Conservation (phyloP, 768 basidiomycete species). For the Mycena latifolia region DNA sequence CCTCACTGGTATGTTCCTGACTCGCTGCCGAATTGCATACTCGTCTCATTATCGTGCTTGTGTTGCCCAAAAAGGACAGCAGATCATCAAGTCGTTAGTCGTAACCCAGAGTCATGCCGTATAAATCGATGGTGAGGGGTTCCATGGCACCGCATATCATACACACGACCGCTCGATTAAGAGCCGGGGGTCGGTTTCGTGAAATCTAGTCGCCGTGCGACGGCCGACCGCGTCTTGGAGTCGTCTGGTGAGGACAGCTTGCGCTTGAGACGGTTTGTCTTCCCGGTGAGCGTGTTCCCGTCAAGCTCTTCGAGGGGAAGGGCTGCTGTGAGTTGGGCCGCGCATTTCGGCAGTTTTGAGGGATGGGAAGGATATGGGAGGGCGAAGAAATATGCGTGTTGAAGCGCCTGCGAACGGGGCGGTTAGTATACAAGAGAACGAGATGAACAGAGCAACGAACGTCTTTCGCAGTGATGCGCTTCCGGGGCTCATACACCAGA, state of each 20-base stretch:
- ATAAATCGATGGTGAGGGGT: background rate
- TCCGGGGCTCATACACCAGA: slow-evolving; percentile 87
- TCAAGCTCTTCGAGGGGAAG: slow-evolving; percentile 84
- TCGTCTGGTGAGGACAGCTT: slow-evolving; percentile 74
- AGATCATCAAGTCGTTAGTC: too few species aligned
- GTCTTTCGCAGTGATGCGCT: slow-evolving; percentile 83
- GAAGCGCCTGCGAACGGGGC: slow-evolving; percentile 71
- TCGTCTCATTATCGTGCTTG: too few species aligned
- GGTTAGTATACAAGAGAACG: background rate
- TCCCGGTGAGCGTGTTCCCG: slow-evolving; percentile 71
- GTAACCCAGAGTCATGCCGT: too few species aligned
- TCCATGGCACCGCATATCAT: background rate
- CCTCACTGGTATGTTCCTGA: too few species aligned
- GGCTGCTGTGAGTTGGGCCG: slow-evolving; percentile 51
- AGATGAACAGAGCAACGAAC: slow-evolving; percentile 59
- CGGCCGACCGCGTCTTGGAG: slow-evolving; percentile 58
- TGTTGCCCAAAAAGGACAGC: too few species aligned
- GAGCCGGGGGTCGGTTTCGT: slow-evolving; percentile 60
- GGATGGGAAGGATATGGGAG: slow-evolving; percentile 91
- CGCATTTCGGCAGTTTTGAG: slow-evolving; percentile 86
- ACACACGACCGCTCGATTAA: slow-evolving; percentile 10
- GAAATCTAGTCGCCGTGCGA: slow-evolving; percentile 82
- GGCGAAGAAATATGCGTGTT: slow-evolving; percentile 89
- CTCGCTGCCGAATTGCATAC: too few species aligned
- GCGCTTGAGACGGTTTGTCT: slow-evolving; percentile 73